A percentile compares a stretch with the other conserved stretches of the same genome.
These are phyloP conservation scores for Mortierella claussenii DNA, from an alignment of 192 early-diverging fungal genomes.

Conservation along the genomic window DNA sequence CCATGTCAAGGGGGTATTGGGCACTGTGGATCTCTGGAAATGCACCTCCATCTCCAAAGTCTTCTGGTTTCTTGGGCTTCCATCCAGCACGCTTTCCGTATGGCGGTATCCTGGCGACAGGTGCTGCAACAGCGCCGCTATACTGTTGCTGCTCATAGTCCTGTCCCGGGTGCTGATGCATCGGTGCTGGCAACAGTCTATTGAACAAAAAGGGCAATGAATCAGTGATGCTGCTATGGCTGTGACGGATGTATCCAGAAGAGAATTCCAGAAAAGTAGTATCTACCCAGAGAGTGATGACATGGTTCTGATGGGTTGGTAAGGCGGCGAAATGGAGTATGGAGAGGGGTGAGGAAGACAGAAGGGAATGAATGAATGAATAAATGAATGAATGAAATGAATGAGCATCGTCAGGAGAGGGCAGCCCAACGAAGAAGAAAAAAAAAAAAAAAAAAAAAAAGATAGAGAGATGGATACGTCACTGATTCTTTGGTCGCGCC, in stretches of 20 bases:
- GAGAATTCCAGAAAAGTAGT: background rate
- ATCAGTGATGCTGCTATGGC: background rate
- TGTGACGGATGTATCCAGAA: background rate
- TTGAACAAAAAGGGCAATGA: background rate
- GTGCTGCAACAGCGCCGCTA: conserved; percentile 20
- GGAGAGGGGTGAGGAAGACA: background rate
- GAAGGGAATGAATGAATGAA: background rate
- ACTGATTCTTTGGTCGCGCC: too few relatives aligned
- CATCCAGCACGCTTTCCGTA: conserved; percentile 85
- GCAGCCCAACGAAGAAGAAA: background rate
- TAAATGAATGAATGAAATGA: background rate
- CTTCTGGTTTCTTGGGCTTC: conserved; percentile 80
- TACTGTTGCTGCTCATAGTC: conserved; percentile 35
- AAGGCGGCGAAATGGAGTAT: background rate
- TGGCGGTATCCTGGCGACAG: conserved; percentile 62
- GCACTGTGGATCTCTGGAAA: conserved; percentile 93
- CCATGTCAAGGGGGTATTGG: conserved; percentile 97
- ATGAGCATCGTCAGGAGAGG: too few relatives aligned
- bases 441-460: conserved; percentile 10
- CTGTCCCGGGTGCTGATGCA: conserved; percentile 45
- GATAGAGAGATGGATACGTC: conserved; percentile 2
- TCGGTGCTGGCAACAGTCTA: conserved; percentile 43
- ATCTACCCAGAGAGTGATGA: conserved; percentile 38
- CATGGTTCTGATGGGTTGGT: background rate
- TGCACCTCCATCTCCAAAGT: conserved; percentile 98